Base-by-base conservation (phyloP, 148 eudicot genomes). In the Chenopodium formosanum region DNA sequence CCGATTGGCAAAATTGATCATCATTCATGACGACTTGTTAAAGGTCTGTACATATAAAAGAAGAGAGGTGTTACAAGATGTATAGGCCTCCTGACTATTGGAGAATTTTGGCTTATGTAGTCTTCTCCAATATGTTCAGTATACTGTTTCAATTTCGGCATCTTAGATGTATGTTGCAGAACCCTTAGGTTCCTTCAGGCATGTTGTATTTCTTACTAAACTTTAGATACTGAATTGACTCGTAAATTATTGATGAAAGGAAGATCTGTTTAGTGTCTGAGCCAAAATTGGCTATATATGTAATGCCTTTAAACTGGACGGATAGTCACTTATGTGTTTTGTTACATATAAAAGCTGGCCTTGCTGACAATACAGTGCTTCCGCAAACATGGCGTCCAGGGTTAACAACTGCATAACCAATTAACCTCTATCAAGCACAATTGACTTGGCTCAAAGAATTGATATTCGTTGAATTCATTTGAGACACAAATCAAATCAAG, bases 11-110 rank as follows among this genome's bases (percentile, higher is more conserved):
- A 50, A 77, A 47, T 48, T 71, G 40, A 77, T 72, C 25, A 13
- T 29, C 50, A 47, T 70, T 77, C 70, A 63, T 64, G 71, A 70
- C 17, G 47, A 70, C 70, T 70, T 76, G 56, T 16, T 77, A 2
- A 58, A 62, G 70, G 71, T 77, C 46, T 77, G 84, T 82, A 77
- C 76, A 82, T 77, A 76, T 63, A 56, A 34, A 76, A 56, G 66
- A 9, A 70, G 70, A 82, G 74, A 25, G 69, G 60, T 68, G 65
- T 56, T 82, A 77, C 50, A 71, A 71, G 46, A 74, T 77, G 32
- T 32, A 82, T 62, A 71, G 80, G 77, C 71, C 64, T 60, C 75
- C 56, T 53, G 79, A 70, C 70, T 25, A 31, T 69, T 52, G 80
- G 73, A 72, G 78, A 67, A 53, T 44, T 66, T 71, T 72, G 40